phyloP scores from a whole-genome alignment of 768 basidiomycete species.

The Phylloporus sp. region DNA sequence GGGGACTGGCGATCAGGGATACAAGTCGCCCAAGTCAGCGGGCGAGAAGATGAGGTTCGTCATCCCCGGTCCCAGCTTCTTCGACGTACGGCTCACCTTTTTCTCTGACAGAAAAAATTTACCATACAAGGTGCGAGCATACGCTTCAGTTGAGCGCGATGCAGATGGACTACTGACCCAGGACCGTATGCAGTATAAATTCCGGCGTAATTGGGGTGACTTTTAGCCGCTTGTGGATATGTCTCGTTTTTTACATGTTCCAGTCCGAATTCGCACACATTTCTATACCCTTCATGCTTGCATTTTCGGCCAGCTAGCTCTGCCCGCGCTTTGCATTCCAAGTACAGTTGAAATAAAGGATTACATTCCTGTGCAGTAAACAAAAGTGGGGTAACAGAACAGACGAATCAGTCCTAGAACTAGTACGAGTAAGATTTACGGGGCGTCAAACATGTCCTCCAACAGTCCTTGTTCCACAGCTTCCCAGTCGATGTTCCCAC shows the following conservation, averaged over 20 bases:
- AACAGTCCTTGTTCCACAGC: slow-evolving; percentile 77
- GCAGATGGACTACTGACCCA: slow-evolving; percentile 42
- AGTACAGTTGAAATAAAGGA: slow-evolving; percentile 2
- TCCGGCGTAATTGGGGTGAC: slow-evolving; percentile 83
- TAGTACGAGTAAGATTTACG: slow-evolving; percentile 29
- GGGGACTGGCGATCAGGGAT: slow-evolving; percentile 68
- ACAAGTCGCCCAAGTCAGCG: slow-evolving; percentile 65
- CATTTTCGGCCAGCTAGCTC: slow-evolving; percentile 1
- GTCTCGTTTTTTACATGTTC: slow-evolving; percentile 3
- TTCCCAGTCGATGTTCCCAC: slow-evolving; percentile 83
- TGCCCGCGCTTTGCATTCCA: not conserved
- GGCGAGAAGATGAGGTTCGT: slow-evolving; percentile 70
- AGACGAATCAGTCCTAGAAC: not conserved
- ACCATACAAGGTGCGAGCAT: slow-evolving; percentile 74
- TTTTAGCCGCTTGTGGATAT: slow-evolving; percentile 44
- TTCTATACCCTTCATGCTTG: slow-evolving; percentile 20
- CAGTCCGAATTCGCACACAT: slow-evolving; percentile 19
- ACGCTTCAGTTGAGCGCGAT: slow-evolving; percentile 5
- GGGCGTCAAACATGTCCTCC: slow-evolving; percentile 87
- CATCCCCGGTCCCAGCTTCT: too few relatives aligned
- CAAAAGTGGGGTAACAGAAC: slow-evolving; percentile 1
- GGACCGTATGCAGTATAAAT: slow-evolving; percentile 80
- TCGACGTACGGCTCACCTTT: slow-evolving; percentile 4
- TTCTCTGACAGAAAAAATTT: slow-evolving; percentile 58
- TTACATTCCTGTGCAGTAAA: slow-evolving; percentile 3